Evolutionary conservation across 139 green algal genomes (phyloP), one percentile per base, ranked within the genome.

Genomic region (Coccomyxa sp.): DNA sequence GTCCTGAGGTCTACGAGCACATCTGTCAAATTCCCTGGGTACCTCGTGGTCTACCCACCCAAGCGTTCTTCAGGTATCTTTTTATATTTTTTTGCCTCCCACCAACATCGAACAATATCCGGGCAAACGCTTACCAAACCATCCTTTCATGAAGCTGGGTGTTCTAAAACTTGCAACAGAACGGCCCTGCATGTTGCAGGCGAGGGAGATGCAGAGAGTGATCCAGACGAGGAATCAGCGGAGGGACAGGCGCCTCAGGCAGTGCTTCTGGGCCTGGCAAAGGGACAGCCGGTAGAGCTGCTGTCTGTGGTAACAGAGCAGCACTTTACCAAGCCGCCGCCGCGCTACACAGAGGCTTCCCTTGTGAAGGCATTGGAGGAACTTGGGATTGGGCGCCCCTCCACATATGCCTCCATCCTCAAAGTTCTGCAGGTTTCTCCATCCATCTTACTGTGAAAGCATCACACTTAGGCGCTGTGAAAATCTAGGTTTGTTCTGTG

Each of bases 361-460:
- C 86, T 98, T 45, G 91, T 98, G 51, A 94, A 93, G 85, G 82
- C 81, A 4, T 79, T 99, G 82, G 96, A 99, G 88, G 92, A 96
- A 86, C 75, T 81, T 18, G 96, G 96, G 60, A 96, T 99, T 16
- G 96, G 96, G 0, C 86, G 96, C 14, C 96, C 96, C 75, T 97
- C 94, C 63, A 99, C 96, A 11, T 99, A 98, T 83, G 95, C 95
- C 0, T 82, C 92, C 67, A 96, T 91, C 79, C 84, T 98, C 17
- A 76, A 82, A n/a, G 68, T 96, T 82, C 91, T 98, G 74, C 88
- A 94, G 89, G 91, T 80, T 45, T 21, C 82, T 18, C 13, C 4
- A 32, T 79, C 11, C 13, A 74, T 12, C 1, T 7, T 31, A 23
- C 75, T 76, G 67, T 30, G 67, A 30, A 1, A 7, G 4, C 7